Percentiles rank a stretch among this genome's conserved stretches.
Evolutionary conservation across 495 filamentous ascomycete genomes (phyloP).

Genomic region (Cudoniella acicularis): DNA sequence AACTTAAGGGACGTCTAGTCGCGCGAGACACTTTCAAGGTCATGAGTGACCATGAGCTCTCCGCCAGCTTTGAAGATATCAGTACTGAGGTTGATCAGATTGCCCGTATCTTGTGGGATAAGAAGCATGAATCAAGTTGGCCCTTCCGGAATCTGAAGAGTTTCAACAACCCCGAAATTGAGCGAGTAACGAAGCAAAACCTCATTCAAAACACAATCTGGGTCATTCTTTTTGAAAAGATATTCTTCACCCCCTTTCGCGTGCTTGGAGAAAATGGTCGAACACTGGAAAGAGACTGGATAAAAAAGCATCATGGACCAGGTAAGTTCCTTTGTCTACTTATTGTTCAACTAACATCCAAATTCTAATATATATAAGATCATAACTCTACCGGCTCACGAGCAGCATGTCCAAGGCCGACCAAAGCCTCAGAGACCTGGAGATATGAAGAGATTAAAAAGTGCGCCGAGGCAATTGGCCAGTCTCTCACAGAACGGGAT

Average conservation of each 20-base stretch:
- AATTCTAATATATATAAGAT: neutral
- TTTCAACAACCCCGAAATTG: neutral
- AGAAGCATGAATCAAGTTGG: neutral
- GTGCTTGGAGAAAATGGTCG: conserved; percentile 5
- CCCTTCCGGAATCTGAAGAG: neutral
- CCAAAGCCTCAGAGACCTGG: conserved; percentile 10
- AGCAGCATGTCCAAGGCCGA: neutral
- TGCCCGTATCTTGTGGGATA: conserved; percentile 4
- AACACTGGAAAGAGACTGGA: conserved; percentile 3
- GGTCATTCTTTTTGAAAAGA: conserved; percentile 11
- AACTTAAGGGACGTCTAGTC: conserved; percentile 3
- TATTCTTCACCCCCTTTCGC: conserved; percentile 13
- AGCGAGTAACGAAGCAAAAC: conserved; percentile 1
- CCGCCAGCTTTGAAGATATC: conserved; percentile 1
- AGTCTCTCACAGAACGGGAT: neutral
- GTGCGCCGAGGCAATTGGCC: neutral
- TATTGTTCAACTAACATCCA: no score
- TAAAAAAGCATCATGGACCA: conserved; percentile 4
- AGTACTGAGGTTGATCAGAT: conserved; percentile 8
- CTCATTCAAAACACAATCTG: conserved; percentile 11
- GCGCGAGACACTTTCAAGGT: conserved; percentile 7
- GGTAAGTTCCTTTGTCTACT: conserved; percentile 1
- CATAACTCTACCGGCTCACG: neutral
- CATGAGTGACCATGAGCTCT: conserved; percentile 10
- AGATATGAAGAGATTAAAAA: conserved; percentile 6